phyloP scores from a whole-genome alignment of 495 filamentous ascomycete species.

The Staphylotrichum longicolle region DNA sequence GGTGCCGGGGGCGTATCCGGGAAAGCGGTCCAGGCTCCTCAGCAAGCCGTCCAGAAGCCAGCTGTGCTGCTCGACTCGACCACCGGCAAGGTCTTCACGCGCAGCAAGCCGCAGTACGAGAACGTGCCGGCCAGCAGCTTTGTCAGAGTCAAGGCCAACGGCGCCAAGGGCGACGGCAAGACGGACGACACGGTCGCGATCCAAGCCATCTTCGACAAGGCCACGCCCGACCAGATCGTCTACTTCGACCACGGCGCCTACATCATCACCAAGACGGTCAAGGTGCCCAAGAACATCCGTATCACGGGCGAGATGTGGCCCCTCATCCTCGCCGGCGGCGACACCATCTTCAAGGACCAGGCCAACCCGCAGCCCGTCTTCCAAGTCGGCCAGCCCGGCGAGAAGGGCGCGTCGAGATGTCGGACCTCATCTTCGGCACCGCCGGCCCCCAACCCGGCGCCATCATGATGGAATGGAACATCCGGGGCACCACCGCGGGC shows the following conservation, averaged over 20 bases:
- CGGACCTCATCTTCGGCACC: constrained; percentile 77
- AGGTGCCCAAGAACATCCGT: constrained; percentile 71
- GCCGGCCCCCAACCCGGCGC: constrained; percentile 78
- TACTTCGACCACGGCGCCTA: constrained; percentile 94
- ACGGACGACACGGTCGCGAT: constrained; percentile 69
- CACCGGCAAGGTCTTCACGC: constrained; percentile 59
- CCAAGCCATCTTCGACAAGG: constrained; percentile 67
- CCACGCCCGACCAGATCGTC: constrained; percentile 61
- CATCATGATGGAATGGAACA: constrained; percentile 89
- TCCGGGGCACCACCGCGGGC: constrained; percentile 63
- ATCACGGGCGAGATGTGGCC: constrained; percentile 94
- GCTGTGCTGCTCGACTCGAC: constrained; percentile 49
- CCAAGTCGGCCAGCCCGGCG: constrained; percentile 76
- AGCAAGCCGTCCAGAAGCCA: constrained; percentile 56
- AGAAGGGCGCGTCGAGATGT: constrained; percentile 79
- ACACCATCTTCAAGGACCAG: constrained; percentile 63
- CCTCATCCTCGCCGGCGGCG: constrained; percentile 78
- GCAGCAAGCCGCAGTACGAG: constrained; percentile 74
- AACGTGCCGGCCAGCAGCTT: constrained; percentile 56
- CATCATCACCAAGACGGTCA: constrained; percentile 77
- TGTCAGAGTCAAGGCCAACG: constrained; percentile 69
- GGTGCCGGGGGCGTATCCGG: constrained; percentile 40
- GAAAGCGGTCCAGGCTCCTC: constrained; percentile 49
- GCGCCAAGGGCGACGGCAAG: constrained; percentile 74
- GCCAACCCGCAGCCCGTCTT: constrained; percentile 69